Evolutionary conservation across 768 basidiomycete genomes (phyloP), one percentile per base, ranked within the genome.

Genomic region (Lentinus brumalis): DNA sequence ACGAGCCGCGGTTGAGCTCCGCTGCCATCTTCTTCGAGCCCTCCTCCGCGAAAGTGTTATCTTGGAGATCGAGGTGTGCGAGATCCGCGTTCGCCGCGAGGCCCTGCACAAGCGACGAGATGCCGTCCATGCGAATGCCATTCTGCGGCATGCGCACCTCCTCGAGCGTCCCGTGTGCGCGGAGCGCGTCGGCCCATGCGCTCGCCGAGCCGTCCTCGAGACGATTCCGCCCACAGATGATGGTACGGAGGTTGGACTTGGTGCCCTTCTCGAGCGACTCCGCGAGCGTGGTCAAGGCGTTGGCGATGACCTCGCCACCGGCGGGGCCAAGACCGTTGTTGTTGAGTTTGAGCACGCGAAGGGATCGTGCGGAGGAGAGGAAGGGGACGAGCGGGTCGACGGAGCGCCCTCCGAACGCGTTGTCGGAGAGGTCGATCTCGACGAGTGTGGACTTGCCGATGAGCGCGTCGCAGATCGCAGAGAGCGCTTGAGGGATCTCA

Each of bases 81-180:
- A 99, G 78, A 44, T 79, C 76, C 3, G 80, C 76, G 71, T 88
- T 90, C 57, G 86, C 79, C 12, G 85, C 73, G 35, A 99, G 74
- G 4, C 95, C 96, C 26, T 74, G 71, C 5, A 92, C 91, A 26
- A 99, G 84, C 11, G 85, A 83, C 9, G 82, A 82, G 69, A 96
- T 90, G 4, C 97, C 97, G 59, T 89, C 88, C 87, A 92, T 92
- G 64, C 94, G 83, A 67, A 99, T 98, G 5, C 96, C 97, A 70
- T 99, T 98, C 79, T 98, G 96, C n/a, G 92, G 91, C 87, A 98
- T 89, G 59, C 91, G 84, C 32, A 98, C 89, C 65, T 97, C 93
- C 54, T 79, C 79, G 35, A 99, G 83, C 6, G 86, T 86, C 7
- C 84, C 87, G 70, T 97, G 94, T 40, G 85, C 91, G 1, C 86